Evolutionary conservation across 2,329 filamentous ascomycete genomes (phyloP), one percentile per base, ranked within the genome.

Genomic region (Dothideomycetes sp.): DNA sequence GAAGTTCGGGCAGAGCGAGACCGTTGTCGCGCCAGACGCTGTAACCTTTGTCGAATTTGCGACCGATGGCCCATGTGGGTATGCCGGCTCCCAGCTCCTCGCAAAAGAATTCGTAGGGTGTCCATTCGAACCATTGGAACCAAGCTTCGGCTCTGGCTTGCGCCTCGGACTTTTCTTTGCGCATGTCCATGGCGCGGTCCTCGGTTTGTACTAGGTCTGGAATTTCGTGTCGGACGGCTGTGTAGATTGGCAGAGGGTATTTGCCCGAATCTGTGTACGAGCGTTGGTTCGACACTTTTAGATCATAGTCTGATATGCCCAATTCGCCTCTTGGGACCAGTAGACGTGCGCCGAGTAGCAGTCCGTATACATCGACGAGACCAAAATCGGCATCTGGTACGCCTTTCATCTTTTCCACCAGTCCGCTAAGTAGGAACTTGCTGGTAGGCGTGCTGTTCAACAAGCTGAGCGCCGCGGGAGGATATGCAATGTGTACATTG

Each of bases 121-220:
- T 93, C 53, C 89, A 82, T 55, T 98, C 91, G 51, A 91, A 95
- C 89, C 91, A 96, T 53, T 98, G 89, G 53, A 96, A 98, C 84
- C 88, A 96, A 2, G 86, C 73, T 54, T 93, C 82, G 45, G 71
- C 64, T 41, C 62, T 63, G 4, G 71, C 68, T 5, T 32, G 19
- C 11, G 37, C 37, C 28, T 20, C 25, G 5, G 28, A 32, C 5
- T 16, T 40, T 44, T 69, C 64, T 25, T 61, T 65, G 45, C 69
- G 64, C 2, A 53, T 46, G 53, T 58, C 46, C 47, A 55, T 17
- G 44, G 49, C 24, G 47, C 48, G 36, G 50, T 51, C 53, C 2
- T 62, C 49, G 33, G 23, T 54, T 30, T 65, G 63, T 31, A 72
- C 71, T 6, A 78, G 60, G 6, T 80, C 66, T 0, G 89, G 91